A percentile compares a stretch with the other conserved stretches of the same genome.
These are phyloP conservation scores for Sherardia arvensis DNA, from an alignment of 257 asterid species.

Conservation along the genomic window DNA sequence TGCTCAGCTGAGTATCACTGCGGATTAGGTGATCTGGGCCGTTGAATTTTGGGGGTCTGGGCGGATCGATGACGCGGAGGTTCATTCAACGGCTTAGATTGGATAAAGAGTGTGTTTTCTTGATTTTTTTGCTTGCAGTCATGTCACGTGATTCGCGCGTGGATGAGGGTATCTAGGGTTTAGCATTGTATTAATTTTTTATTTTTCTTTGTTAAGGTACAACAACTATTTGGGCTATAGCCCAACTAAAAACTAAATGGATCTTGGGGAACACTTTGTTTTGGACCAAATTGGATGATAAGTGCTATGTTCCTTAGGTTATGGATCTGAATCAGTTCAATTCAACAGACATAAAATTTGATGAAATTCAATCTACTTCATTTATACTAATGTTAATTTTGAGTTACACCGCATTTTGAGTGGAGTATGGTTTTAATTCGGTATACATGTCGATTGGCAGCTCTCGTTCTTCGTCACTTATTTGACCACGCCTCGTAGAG, in stretches of 20 bases:
- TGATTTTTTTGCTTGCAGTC: slow-evolving; percentile 1
- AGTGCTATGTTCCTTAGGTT: no score
- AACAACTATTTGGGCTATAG: not conserved
- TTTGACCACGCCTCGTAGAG: no score
- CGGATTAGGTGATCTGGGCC: slow-evolving; percentile 37
- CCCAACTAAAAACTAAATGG: not conserved
- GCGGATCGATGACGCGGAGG: slow-evolving; percentile 46
- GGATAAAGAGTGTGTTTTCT: slow-evolving; percentile 8
- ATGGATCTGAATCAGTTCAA: no score
- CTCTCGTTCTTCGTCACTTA: no score
- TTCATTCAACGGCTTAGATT: slow-evolving; percentile 23
- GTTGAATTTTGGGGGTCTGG: slow-evolving; percentile 22
- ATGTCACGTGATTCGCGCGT: slow-evolving; percentile 47
- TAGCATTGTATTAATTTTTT: not conserved
- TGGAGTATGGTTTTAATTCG: no score
- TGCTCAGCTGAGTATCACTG: slow-evolving; percentile 19
- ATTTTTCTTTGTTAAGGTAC: not conserved
- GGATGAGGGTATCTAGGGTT: slow-evolving; percentile 59
- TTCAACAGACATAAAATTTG: no score
- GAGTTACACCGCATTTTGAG: no score
- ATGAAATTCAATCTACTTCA: no score
- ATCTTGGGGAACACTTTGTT: no score
- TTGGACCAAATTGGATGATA: no score
- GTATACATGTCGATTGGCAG: no score
- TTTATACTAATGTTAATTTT: no score